A percentile compares a stretch with the other conserved stretches of the same genome.
phyloP scores from a whole-genome alignment of 768 basidiomycete species.

The Ramaria sp. region DNA sequence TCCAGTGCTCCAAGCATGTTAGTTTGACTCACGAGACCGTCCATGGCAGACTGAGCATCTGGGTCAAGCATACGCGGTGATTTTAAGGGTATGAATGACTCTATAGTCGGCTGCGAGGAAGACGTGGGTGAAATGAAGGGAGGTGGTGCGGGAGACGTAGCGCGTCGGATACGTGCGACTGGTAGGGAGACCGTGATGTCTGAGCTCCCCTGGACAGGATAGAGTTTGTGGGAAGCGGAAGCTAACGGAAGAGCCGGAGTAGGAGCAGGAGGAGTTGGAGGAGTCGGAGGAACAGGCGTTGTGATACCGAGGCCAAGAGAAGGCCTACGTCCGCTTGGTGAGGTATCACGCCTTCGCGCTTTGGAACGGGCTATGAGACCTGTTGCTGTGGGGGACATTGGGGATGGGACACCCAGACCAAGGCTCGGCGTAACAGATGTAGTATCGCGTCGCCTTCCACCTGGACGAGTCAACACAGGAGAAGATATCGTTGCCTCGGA shows the following conservation, averaged over 20 bases:
- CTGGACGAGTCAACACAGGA: too few relatives aligned
- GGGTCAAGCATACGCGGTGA: constrained; percentile 32
- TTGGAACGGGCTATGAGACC: neutral
- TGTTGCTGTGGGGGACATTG: neutral
- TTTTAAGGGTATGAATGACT: constrained; percentile 17
- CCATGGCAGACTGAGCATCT: constrained; percentile 31
- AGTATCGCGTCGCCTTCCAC: too few relatives aligned
- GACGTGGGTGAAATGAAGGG: neutral
- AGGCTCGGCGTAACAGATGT: neutral
- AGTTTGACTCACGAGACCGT: constrained; percentile 36
- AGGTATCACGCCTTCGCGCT: neutral
- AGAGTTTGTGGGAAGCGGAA: neutral
- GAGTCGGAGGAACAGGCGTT: constrained; percentile 1
- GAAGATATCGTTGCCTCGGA: too few relatives aligned
- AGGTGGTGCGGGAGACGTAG: neutral
- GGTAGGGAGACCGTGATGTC: neutral
- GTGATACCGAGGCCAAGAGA: neutral
- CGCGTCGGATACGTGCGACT: neutral
- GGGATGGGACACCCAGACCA: neutral
- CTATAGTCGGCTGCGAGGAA: neutral
- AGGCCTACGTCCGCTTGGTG: neutral
- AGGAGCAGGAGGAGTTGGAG: constrained; percentile 9
- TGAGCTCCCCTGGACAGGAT: neutral
- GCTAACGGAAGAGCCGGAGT: neutral
- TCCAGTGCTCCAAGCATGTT: constrained; percentile 23